A percentile compares a stretch with the other conserved stretches of the same genome.
Evolutionary conservation across 208 protist genomes (phyloP).

Genomic region (Trichomonas vaginalis): DNA sequence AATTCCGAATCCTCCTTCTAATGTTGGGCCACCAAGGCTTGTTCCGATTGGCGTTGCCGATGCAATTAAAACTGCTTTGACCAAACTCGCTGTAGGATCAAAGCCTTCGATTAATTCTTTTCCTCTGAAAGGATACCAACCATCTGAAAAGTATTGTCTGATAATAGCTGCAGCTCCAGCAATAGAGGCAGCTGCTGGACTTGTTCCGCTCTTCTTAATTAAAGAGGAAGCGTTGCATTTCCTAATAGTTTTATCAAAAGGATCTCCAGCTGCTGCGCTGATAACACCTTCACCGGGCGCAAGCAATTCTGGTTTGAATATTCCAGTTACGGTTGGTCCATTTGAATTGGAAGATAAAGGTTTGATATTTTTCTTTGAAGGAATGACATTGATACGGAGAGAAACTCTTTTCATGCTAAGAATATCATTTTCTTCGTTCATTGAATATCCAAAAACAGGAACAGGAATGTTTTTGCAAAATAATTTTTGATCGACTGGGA

Average conservation of each 20-base stretch:
- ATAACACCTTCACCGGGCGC: slow-evolving; percentile 18
- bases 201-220: background rate
- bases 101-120: background rate
- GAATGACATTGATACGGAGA: background rate
- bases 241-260: background rate
- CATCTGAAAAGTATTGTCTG: background rate
- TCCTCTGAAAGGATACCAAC: background rate
- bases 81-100: background rate
- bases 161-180: background rate
- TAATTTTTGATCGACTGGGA: background rate
- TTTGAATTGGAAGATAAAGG: background rate
- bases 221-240: background rate
- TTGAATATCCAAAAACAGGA: background rate
- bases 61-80: background rate
- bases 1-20: background rate
- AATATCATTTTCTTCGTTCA: background rate
- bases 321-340: slow-evolving; percentile 10
- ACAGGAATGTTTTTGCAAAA: background rate
- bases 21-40: background rate
- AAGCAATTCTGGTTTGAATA: slow-evolving; percentile 27
- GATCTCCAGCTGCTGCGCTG: background rate
- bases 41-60: background rate
- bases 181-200: background rate
- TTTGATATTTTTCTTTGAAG: background rate
- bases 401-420: background rate